phyloP scores from a whole-genome alignment of 345 rosid species.

The Populus alba region DNA sequence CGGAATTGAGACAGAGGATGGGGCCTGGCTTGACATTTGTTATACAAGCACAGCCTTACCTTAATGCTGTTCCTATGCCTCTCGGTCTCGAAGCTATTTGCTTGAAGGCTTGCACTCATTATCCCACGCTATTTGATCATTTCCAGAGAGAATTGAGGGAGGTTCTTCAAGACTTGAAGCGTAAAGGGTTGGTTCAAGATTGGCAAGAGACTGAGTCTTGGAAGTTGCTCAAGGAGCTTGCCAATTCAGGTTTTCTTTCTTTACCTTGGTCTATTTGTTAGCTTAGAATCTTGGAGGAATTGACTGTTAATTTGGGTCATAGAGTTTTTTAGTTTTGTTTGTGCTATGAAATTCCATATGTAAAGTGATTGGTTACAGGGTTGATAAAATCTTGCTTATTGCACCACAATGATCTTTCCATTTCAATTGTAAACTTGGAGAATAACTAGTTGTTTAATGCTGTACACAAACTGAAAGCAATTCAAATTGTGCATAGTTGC shows the following conservation, averaged over 20 bases:
- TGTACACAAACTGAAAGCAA: not conserved
- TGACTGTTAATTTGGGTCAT: not conserved
- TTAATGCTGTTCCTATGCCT: constrained; percentile 84
- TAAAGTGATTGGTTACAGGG: no score
- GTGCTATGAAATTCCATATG: no score
- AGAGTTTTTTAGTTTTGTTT: no score
- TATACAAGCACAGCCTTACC: constrained; percentile 81
- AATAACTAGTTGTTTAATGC: not conserved
- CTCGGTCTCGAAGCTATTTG: constrained; percentile 73
- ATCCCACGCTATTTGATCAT: constrained; percentile 85
- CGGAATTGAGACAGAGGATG: constrained; percentile 62
- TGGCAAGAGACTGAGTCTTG: constrained; percentile 78
- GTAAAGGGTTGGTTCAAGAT: constrained; percentile 43
- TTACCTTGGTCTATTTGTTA: not conserved
- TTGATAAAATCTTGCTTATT: not conserved
- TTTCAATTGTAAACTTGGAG: not conserved
- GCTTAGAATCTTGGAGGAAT: not conserved
- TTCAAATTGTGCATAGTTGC: not conserved
- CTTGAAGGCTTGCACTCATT: constrained; percentile 83
- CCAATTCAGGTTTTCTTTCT: constrained; percentile 59
- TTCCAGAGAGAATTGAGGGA: constrained; percentile 89
- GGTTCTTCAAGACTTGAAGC: constrained; percentile 65
- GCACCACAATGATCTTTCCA: not conserved
- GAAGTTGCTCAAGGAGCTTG: constrained; percentile 92
- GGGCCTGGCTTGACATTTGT: constrained; percentile 92